A percentile compares a stretch with the other conserved stretches of the same genome.
phyloP scores from a whole-genome alignment of 768 basidiomycete species.

The Fistulinella prunicolor region DNA sequence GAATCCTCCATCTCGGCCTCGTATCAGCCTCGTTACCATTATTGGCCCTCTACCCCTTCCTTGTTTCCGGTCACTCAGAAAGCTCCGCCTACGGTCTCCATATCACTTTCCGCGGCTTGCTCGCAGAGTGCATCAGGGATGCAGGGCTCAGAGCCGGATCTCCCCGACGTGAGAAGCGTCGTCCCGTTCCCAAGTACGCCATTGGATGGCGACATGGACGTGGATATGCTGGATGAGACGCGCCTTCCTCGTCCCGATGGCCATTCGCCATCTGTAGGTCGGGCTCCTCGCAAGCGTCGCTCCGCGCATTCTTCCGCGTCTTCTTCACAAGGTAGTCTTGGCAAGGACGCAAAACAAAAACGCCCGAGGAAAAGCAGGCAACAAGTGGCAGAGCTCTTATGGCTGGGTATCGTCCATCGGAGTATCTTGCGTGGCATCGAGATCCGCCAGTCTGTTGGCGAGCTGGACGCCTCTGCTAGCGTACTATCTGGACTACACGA shows the following conservation, averaged over 20 bases:
- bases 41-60: constrained; percentile 7
- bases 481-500: constrained; percentile 2
- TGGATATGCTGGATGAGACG: constrained; percentile 31
- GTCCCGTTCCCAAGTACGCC: constrained; percentile 38
- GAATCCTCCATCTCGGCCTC: not conserved
- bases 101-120: constrained; percentile 36
- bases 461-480: constrained; percentile 3
- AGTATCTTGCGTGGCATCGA: constrained; percentile 31
- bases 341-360: constrained; percentile 25
- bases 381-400: constrained; percentile 34
- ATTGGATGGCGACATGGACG: constrained; percentile 21
- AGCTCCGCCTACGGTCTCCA: constrained; percentile 38
- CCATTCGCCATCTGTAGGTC: not conserved
- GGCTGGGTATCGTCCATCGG: constrained; percentile 36
- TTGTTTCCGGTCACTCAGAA: constrained; percentile 28
- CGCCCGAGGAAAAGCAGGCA: constrained; percentile 31
- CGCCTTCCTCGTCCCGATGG: constrained; percentile 2
- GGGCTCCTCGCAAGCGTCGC: constrained; percentile 31
- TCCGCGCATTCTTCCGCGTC: constrained; percentile 32
- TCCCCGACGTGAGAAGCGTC: constrained; percentile 30
- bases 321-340: constrained; percentile 16
- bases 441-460: constrained; percentile 5
- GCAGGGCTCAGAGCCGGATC: constrained; percentile 17
- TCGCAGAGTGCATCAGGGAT: constrained; percentile 17
- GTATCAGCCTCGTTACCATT: constrained; percentile 6